Evolutionary conservation across 805 yeast genomes (phyloP).

Genomic region (Teunomyces pallodes): DNA sequence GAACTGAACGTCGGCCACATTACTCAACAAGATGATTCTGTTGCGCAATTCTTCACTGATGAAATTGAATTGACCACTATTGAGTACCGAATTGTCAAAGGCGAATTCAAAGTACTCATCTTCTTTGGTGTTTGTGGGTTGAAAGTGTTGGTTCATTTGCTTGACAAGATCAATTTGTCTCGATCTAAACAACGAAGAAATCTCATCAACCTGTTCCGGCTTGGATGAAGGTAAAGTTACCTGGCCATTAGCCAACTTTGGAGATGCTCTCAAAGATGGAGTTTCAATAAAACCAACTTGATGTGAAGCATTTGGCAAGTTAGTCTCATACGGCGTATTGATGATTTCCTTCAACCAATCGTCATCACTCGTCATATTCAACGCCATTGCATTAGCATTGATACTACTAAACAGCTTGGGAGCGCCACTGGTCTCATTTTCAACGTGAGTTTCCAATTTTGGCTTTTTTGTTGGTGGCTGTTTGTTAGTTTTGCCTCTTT

Average conservation of each 20-base stretch:
- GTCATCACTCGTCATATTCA: slow-evolving; percentile 25
- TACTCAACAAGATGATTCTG: slow-evolving; percentile 52
- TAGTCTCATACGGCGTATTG: slow-evolving; percentile 60
- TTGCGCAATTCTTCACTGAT: slow-evolving; percentile 44
- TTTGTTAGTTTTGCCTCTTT: not conserved
- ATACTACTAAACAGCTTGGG: slow-evolving; percentile 1
- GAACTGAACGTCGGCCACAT: slow-evolving; percentile 56
- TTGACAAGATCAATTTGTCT: slow-evolving; percentile 67
- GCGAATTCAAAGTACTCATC: slow-evolving; percentile 8
- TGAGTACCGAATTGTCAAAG: slow-evolving; percentile 6
- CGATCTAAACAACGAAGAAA: slow-evolving; percentile 59
- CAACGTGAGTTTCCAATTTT: not conserved
- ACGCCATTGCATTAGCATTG: slow-evolving; percentile 6
- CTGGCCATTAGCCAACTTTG: slow-evolving; percentile 12
- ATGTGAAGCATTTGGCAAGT: slow-evolving; percentile 51
- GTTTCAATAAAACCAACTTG: slow-evolving; percentile 58
- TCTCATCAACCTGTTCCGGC: slow-evolving; percentile 34
- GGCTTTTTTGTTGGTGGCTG: slow-evolving; percentile 5
- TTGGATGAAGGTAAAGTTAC: slow-evolving; percentile 26
- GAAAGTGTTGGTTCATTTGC: slow-evolving; percentile 25
- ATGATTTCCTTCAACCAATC: slow-evolving; percentile 74
- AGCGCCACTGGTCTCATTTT: not conserved
- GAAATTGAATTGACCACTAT: slow-evolving; percentile 9
- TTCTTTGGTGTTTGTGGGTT: not conserved
- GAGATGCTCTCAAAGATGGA: slow-evolving; percentile 17